phyloP scores from a whole-genome alignment of 495 filamentous ascomycete genomes.

The Astrothelium subdiscretum region DNA sequence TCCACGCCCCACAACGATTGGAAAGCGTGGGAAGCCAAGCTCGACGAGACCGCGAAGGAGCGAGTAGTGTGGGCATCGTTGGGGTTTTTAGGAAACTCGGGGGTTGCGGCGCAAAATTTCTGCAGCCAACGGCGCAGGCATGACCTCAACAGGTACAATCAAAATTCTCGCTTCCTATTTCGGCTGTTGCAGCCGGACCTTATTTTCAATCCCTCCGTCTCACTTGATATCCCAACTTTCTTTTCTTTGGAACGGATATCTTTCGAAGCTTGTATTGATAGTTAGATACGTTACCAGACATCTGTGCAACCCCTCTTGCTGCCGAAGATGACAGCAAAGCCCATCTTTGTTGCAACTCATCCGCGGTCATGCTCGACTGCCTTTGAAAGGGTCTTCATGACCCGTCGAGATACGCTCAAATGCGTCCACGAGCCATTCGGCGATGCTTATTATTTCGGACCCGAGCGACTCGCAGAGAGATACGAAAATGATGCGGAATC shows the following conservation, averaged over 20 bases:
- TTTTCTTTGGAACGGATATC: neutral
- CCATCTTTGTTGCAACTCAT: slow-evolving; percentile 88
- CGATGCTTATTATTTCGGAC: slow-evolving; percentile 91
- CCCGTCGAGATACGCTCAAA: slow-evolving; percentile 60
- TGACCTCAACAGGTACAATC: neutral
- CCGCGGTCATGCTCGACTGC: slow-evolving; percentile 90
- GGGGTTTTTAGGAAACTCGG: neutral
- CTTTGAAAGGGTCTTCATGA: slow-evolving; percentile 98
- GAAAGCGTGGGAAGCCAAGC: neutral
- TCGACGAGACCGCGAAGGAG: neutral
- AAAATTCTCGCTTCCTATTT: neutral
- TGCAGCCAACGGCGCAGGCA: neutral
- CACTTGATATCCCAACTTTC: neutral
- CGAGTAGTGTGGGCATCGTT: neutral
- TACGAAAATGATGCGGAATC: slow-evolving; percentile 62
- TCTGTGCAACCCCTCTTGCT: neutral
- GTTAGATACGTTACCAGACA: neutral
- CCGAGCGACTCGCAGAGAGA: slow-evolving; percentile 66
- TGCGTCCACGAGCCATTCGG: slow-evolving; percentile 94
- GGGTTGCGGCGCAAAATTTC: neutral
- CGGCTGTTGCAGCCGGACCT: no score
- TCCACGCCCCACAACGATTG: neutral
- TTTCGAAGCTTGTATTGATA: neutral
- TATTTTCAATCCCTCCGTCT: neutral
- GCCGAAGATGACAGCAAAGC: slow-evolving; percentile 55